Conservation (phyloP, 805 yeast species). For the Wickerhamomyces ciferrii region DNA sequence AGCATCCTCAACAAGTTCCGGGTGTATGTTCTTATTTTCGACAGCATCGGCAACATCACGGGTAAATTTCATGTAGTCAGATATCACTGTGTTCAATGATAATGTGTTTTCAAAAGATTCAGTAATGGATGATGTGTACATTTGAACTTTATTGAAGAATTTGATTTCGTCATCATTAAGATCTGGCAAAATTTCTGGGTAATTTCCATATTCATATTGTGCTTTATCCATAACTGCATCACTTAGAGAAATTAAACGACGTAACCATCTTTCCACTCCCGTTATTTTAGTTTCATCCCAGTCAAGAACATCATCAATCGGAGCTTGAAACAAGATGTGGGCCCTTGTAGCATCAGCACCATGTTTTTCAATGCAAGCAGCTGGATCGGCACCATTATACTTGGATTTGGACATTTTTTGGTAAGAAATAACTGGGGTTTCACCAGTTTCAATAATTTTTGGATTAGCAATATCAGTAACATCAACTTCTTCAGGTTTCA, state of each 20-base stretch:
- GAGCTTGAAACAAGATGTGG: conserved; percentile 88
- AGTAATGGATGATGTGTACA: conserved; percentile 42
- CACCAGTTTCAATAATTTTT: conserved; percentile 42
- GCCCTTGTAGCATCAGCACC: conserved; percentile 97
- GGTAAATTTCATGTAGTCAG: conserved; percentile 86
- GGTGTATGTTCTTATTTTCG: conserved; percentile 29
- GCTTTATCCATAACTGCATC: conserved; percentile 13
- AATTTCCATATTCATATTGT: conserved; percentile 1
- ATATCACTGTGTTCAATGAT: conserved; percentile 77
- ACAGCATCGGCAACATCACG: conserved; percentile 38
- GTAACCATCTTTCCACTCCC: conserved; percentile 87
- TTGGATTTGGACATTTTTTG: conserved; percentile 98
- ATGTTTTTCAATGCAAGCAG: conserved; percentile 60
- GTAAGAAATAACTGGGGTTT: conserved; percentile 48
- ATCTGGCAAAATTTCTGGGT: background rate
- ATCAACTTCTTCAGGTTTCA: conserved; percentile 74
- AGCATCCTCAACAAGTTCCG: conserved; percentile 39
- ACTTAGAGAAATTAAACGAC: conserved; percentile 38
- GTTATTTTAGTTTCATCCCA: conserved; percentile 90
- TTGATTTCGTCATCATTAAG: conserved; percentile 40
- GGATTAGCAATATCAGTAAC: conserved; percentile 34
- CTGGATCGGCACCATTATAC: conserved; percentile 91
- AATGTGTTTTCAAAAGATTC: conserved; percentile 53
- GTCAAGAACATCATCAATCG: conserved; percentile 70
- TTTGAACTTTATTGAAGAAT: conserved; percentile 54